Percentiles rank a stretch among this genome's conserved stretches.
phyloP scores from a whole-genome alignment of 257 asterid species.

The Paraleonurus japonicus region DNA sequence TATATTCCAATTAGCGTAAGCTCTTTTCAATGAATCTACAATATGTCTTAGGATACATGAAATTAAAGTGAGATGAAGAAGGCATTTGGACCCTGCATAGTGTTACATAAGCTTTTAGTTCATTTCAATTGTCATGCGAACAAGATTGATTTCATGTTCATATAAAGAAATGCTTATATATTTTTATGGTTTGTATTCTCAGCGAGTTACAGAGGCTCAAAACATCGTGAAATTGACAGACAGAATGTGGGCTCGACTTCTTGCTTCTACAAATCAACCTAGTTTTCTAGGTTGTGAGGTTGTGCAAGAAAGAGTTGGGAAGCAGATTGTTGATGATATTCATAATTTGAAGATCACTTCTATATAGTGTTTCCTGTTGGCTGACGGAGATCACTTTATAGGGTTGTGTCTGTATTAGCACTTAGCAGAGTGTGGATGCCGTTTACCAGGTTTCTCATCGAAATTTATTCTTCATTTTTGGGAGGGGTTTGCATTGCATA shows the following conservation, averaged over 20 bases:
- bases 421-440: neutral
- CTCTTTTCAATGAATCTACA: conserved; percentile 12
- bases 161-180: neutral
- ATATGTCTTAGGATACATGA: neutral
- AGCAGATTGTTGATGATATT: conserved; percentile 48
- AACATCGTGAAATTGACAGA: conserved; percentile 73
- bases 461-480: neutral
- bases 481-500: no score
- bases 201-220: conserved; percentile 79
- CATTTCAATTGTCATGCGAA: neutral
- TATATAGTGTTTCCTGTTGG: conserved; percentile 35
- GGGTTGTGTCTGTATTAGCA: no score
- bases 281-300: conserved; percentile 53
- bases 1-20: conserved; percentile 89
- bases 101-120: neutral
- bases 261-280: conserved; percentile 92
- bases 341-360: conserved; percentile 53
- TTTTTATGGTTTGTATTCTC: conserved; percentile 29
- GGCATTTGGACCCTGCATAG: neutral
- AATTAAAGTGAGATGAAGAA: neutral
- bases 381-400: no score
- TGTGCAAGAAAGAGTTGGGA: conserved; percentile 44
- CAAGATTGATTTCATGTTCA: neutral
- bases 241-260: conserved; percentile 97
- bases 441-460: neutral